Conservation (phyloP, 306 rosid genomes). For the Prunus mongolica region DNA sequence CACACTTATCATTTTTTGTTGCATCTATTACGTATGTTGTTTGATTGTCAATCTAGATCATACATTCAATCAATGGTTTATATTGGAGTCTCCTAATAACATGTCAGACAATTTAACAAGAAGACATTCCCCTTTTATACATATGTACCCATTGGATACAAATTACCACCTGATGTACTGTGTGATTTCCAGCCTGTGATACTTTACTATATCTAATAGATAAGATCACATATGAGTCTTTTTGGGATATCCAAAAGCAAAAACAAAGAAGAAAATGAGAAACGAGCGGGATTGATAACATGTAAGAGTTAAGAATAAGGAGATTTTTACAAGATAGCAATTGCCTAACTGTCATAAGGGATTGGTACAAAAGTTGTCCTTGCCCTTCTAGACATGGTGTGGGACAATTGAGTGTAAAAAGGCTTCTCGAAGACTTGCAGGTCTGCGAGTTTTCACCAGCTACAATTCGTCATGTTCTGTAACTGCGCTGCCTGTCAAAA, state of each 20-base stretch:
- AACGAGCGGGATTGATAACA: background rate
- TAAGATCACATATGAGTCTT: background rate
- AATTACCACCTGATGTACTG: background rate
- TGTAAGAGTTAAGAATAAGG: background rate
- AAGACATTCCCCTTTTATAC: background rate
- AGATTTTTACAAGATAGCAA: background rate
- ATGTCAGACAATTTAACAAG: background rate
- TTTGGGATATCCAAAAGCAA: too few species aligned
- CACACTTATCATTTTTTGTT: background rate
- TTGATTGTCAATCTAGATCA: background rate
- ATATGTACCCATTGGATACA: background rate
- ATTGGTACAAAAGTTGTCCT: background rate
- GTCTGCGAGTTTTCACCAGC: slow-evolving; percentile 20
- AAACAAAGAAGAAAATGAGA: too few species aligned
- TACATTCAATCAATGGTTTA: background rate
- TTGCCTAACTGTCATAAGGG: background rate
- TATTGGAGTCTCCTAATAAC: background rate
- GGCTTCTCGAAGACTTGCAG: background rate
- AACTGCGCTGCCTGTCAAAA: slow-evolving; percentile 42
- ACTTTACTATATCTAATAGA: background rate
- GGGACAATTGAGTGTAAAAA: background rate
- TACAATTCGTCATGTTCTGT: slow-evolving; percentile 74
- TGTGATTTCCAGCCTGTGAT: background rate
- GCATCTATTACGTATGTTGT: background rate
- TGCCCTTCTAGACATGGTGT: background rate